phyloP scores from a whole-genome alignment of 345 rosid genomes.

The Conringia planisiliqua region DNA sequence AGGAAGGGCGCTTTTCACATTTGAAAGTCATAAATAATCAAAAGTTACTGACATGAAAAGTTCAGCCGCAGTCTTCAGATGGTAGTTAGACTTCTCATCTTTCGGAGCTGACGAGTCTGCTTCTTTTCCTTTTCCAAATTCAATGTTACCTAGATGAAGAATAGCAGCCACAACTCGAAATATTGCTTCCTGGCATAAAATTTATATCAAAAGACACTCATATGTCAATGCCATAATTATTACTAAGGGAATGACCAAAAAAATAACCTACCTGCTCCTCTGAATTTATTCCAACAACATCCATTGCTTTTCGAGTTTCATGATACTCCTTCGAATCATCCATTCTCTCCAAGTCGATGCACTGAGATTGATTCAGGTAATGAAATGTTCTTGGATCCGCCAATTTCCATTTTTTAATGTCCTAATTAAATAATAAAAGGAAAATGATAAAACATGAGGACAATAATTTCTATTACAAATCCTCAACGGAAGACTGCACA shows the following conservation, averaged over 20 bases:
- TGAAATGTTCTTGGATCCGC: slow-evolving; percentile 82
- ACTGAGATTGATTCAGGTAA: slow-evolving; percentile 89
- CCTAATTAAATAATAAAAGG: slow-evolving; percentile 43
- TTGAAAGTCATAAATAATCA: slow-evolving; percentile 10
- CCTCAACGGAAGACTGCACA: slow-evolving; percentile 15
- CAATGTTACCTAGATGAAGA: slow-evolving; percentile 93
- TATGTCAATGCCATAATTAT: not conserved
- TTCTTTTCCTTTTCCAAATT: slow-evolving; percentile 86
- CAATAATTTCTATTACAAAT: not conserved
- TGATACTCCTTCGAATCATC: slow-evolving; percentile 82
- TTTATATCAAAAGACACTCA: not conserved
- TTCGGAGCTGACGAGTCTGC: slow-evolving; percentile 87
- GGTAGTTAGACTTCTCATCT: slow-evolving; percentile 83
- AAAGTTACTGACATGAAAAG: slow-evolving; percentile 59
- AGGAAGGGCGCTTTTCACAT: slow-evolving; percentile 11
- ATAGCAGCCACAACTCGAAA: slow-evolving; percentile 93
- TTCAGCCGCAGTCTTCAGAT: slow-evolving; percentile 85
- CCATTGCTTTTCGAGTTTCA: slow-evolving; percentile 91
- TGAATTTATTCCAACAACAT: slow-evolving; percentile 81
- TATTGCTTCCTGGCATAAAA: slow-evolving; percentile 64
- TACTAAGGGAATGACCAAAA: not conserved
- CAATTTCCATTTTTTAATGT: slow-evolving; percentile 63
- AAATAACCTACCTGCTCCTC: slow-evolving; percentile 69
- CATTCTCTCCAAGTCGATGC: slow-evolving; percentile 75
- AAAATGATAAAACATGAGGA: not conserved